These are phyloP conservation scores for Plasmodium billcollinsi DNA, from an alignment of 169 alveolate species.

Conservation along the genomic window DNA sequence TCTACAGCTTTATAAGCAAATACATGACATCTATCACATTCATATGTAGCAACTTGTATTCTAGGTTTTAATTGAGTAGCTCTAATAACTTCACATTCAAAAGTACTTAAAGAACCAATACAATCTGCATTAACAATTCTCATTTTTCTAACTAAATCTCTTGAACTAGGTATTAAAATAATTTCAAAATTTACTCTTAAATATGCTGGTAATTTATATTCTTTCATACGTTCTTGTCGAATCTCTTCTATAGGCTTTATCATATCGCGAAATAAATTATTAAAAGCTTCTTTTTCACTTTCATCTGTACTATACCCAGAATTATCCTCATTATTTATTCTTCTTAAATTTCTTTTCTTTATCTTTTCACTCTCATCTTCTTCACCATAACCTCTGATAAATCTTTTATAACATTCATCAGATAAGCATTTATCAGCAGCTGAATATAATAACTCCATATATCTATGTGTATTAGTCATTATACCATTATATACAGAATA, in stretches of 20 bases:
- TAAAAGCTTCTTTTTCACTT: constrained; percentile 75
- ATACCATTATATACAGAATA: constrained; percentile 83
- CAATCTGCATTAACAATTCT: constrained; percentile 92
- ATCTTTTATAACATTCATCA: constrained; percentile 53
- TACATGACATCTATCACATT: constrained; percentile 96
- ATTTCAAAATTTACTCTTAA: constrained; percentile 82
- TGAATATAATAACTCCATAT: constrained; percentile 82
- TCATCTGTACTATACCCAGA: constrained; percentile 70
- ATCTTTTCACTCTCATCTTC: constrained; percentile 65
- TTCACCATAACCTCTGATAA: constrained; percentile 67
- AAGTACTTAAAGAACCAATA: constrained; percentile 90
- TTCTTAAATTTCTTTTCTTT: constrained; percentile 29
- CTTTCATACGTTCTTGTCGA: constrained; percentile 85
- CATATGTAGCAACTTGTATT: constrained; percentile 94
- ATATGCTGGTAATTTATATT: constrained; percentile 87
- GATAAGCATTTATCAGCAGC: constrained; percentile 81
- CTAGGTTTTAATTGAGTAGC: constrained; percentile 95
- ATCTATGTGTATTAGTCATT: constrained; percentile 85
- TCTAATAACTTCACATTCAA: constrained; percentile 94
- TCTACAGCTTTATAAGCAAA: constrained; percentile 88
- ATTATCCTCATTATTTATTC: constrained; percentile 67
- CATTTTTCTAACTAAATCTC: constrained; percentile 88
- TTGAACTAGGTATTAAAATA: constrained; percentile 82
- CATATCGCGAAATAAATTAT: constrained; percentile 71
- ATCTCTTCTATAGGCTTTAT: constrained; percentile 38